These are phyloP conservation scores for Neoscytalidium dimidiatum DNA, from an alignment of 2,329 filamentous ascomycete genomes.

Conservation along the genomic window DNA sequence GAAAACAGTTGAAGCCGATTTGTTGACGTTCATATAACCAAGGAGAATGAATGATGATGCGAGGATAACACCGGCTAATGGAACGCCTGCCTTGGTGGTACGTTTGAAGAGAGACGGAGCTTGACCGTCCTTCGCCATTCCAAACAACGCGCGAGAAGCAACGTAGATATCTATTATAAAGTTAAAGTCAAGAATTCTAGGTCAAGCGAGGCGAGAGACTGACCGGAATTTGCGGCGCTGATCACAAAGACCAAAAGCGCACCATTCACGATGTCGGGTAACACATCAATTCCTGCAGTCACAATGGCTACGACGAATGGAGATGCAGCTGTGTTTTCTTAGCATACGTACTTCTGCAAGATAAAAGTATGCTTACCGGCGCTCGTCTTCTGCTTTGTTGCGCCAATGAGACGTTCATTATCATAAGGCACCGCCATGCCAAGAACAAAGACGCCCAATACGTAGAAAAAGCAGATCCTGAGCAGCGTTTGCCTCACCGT, in stretches of 20 bases:
- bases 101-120: constrained; percentile 60
- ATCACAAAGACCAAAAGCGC: constrained; percentile 22
- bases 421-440: constrained; percentile 58
- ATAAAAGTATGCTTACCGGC: constrained; percentile 39
- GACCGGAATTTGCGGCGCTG: constrained; percentile 19
- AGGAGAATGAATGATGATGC: constrained; percentile 60
- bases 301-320: constrained; percentile 56
- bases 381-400: constrained; percentile 36
- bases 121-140: constrained; percentile 75
- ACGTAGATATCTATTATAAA: constrained; percentile 83
- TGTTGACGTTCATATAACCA: constrained; percentile 69
- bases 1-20: constrained; percentile 62
- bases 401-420: constrained; percentile 50
- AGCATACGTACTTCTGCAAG: too few species aligned
- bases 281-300: constrained; percentile 45
- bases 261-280: constrained; percentile 34
- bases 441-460: constrained; percentile 52
- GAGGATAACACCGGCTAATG: constrained; percentile 56
- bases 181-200: too few species aligned
- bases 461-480: constrained; percentile 47
- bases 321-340: constrained; percentile 50
- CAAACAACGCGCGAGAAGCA: constrained; percentile 84
- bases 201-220: too few species aligned
- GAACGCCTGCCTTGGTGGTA: constrained; percentile 62
- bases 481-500: constrained; percentile 47